A percentile compares a stretch with the other conserved stretches of the same genome.
These are phyloP conservation scores for Omphalotus guepiniiformis DNA, from an alignment of 768 basidiomycete species.

Conservation along the genomic window DNA sequence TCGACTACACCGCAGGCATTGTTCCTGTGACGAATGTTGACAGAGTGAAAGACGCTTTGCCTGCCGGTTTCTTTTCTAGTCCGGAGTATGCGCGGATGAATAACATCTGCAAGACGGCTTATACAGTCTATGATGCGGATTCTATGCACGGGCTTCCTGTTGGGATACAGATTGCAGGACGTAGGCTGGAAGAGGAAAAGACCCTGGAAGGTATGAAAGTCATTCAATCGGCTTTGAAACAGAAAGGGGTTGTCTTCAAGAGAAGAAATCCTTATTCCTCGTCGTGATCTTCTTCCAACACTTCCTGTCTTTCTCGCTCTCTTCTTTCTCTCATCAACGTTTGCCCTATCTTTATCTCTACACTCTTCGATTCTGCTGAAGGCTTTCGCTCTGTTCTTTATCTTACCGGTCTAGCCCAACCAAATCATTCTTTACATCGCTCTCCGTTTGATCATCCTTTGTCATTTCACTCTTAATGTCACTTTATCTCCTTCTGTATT, in stretches of 20 bases:
- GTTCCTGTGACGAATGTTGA: constrained; percentile 56
- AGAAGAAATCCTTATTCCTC: background rate
- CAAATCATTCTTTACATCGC: no score
- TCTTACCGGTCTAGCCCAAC: no score
- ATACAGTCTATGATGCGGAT: constrained; percentile 50
- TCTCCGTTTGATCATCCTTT: no score
- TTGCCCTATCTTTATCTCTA: no score
- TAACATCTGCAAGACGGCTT: constrained; percentile 33
- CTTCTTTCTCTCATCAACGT: no score
- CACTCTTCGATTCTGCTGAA: no score
- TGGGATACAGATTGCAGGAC: constrained; percentile 61
- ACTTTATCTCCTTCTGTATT: no score
- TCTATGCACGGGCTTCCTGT: constrained; percentile 67
- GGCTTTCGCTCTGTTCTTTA: no score
- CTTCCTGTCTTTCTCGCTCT: background rate
- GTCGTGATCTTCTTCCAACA: background rate
- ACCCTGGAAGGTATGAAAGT: constrained; percentile 68
- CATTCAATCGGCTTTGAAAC: constrained; percentile 23
- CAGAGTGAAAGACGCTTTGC: constrained; percentile 30
- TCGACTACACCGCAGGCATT: constrained; percentile 56
- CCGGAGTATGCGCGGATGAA: constrained; percentile 29
- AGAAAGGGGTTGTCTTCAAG: constrained; percentile 11
- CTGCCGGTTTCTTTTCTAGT: constrained; percentile 28
- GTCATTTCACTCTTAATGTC: no score
- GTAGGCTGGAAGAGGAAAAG: constrained; percentile 67